These are phyloP conservation scores for Cutaneotrichosporon daszewskae DNA, from an alignment of 1,284 basidiomycete genomes.

Conservation along the genomic window DNA sequence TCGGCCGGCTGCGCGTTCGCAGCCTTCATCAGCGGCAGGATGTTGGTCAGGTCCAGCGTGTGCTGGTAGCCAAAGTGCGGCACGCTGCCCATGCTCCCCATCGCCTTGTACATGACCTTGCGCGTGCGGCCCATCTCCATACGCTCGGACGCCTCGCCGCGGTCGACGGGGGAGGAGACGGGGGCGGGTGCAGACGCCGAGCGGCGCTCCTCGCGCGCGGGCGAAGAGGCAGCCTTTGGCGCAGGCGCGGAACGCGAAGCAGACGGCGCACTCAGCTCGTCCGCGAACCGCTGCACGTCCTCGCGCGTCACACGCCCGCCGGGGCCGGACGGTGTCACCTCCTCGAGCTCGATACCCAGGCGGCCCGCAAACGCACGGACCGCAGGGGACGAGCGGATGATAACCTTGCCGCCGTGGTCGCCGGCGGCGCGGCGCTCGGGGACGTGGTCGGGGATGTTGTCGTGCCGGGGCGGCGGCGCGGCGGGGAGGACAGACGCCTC, in stretches of 20 bases:
- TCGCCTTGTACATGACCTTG: conserved; percentile 79
- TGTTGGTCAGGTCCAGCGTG: conserved; percentile 71
- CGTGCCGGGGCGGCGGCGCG: conserved; percentile 7
- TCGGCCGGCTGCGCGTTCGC: conserved; percentile 58
- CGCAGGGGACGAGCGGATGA: conserved; percentile 35
- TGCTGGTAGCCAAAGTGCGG: conserved; percentile 78
- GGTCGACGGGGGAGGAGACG: conserved; percentile 25
- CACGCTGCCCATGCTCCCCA: conserved; percentile 60
- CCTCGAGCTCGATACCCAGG: conserved; percentile 29
- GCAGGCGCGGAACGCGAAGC: conserved; percentile 2
- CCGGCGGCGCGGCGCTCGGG: conserved; percentile 10
- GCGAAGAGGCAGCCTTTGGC: not conserved
- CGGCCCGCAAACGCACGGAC: conserved; percentile 32
- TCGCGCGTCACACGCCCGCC: conserved; percentile 61
- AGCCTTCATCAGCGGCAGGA: conserved; percentile 64
- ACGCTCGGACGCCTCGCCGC: conserved; percentile 64
- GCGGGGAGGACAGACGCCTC: conserved; percentile 37
- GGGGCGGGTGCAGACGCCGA: conserved; percentile 1
- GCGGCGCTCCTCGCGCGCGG: no score
- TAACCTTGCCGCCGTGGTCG: conserved; percentile 5
- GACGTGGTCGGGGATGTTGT: conserved; percentile 11
- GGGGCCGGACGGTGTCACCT: conserved; percentile 57
- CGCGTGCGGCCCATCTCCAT: conserved; percentile 63
- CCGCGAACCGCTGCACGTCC: conserved; percentile 50
- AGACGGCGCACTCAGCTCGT: not conserved